These are phyloP conservation scores for Mycena pura DNA, from an alignment of 768 basidiomycete species.

Conservation along the genomic window DNA sequence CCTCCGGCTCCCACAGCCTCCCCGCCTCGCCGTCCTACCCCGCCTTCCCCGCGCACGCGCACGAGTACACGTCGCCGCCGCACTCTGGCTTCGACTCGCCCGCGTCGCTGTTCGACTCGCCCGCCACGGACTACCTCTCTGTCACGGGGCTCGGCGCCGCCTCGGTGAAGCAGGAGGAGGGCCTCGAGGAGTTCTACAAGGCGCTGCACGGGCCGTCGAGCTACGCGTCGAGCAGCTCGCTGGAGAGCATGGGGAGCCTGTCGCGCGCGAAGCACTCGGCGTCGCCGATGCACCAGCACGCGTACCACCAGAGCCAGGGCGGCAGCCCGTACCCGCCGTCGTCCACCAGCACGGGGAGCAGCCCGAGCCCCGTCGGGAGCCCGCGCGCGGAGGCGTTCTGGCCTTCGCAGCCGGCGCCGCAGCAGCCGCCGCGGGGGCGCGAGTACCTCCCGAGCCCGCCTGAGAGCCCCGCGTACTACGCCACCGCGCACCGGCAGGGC, in stretches of 20 bases:
- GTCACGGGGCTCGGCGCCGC: background rate
- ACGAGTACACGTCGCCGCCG: background rate
- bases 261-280: no score
- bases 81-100: background rate
- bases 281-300: background rate
- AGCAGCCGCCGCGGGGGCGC: background rate
- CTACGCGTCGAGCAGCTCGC: background rate
- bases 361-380: constrained; percentile 1
- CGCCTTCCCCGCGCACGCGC: background rate
- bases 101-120: background rate
- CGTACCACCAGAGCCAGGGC: background rate
- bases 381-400: constrained; percentile 1
- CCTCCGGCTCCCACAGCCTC: background rate
- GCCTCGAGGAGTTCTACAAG: constrained; percentile 15
- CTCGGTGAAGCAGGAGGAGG: constrained; percentile 7
- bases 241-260: no score
- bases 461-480: constrained; percentile 14
- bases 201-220: background rate
- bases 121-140: background rate
- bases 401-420: background rate
- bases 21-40: background rate
- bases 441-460: constrained; percentile 21
- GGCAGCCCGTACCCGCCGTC: background rate
- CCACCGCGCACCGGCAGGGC: background rate
- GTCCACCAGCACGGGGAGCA: background rate